Percentiles rank a stretch among this genome's conserved stretches.
Evolutionary conservation across 1,139 yeast species (phyloP).

Genomic region (Lodderomyces elongisporus): DNA sequence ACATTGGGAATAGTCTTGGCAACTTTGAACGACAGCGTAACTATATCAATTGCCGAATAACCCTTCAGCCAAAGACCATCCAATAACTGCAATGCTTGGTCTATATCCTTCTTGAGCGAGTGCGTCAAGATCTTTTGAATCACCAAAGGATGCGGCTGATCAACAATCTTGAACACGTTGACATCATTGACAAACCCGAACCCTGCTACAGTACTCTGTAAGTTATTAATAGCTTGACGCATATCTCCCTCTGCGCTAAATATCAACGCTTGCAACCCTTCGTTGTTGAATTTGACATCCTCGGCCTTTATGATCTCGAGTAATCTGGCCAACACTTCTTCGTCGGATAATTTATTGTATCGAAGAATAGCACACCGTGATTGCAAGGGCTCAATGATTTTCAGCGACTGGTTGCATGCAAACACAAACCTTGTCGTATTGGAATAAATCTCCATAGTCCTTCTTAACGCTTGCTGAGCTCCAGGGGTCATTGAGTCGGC

Average conservation of each 20-base stretch:
- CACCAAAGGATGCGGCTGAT: conserved; percentile 91
- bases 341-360: conserved; percentile 75
- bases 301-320: conserved; percentile 69
- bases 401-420: conserved; percentile 92
- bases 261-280: conserved; percentile 90
- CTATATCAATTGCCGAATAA: conserved; percentile 88
- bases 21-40: conserved; percentile 84
- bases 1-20: conserved; percentile 69
- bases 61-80: conserved; percentile 82
- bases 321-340: conserved; percentile 74
- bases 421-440: conserved; percentile 95
- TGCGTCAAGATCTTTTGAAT: conserved; percentile 65
- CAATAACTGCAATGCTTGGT: conserved; percentile 63
- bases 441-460: conserved; percentile 96
- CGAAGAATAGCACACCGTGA: conserved; percentile 94
- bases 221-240: conserved; percentile 94
- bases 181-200: conserved; percentile 85
- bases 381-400: conserved; percentile 94
- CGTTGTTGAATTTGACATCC: conserved; percentile 73
- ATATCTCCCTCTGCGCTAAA: conserved; percentile 98
- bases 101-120: conserved; percentile 52
- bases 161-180: conserved; percentile 92
- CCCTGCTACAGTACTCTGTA: conserved; percentile 93
- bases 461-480: conserved; percentile 93
- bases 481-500: conserved; percentile 99